phyloP scores from a whole-genome alignment of 768 basidiomycete genomes.

The Fibroporia radiculosa region DNA sequence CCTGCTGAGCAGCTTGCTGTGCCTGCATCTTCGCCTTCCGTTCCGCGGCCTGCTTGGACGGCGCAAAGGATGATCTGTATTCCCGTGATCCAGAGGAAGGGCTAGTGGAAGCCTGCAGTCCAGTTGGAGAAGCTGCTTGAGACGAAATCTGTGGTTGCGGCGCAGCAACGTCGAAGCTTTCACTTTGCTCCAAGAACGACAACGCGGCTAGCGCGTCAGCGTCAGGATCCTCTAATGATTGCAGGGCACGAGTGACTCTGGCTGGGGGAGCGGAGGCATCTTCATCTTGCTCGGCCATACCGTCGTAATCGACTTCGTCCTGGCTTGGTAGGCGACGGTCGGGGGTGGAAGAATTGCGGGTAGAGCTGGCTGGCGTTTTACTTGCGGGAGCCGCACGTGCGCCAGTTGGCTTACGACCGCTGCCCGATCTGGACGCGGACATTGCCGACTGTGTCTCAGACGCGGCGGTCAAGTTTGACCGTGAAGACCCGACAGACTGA shows the following conservation, averaged over 20 bases:
- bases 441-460: slow-evolving; percentile 1
- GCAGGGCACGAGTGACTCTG: slow-evolving; percentile 1
- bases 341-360: slow-evolving; percentile 11
- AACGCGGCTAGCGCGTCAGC: slow-evolving; percentile 74
- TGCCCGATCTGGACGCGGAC: slow-evolving; percentile 14
- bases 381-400: slow-evolving; percentile 63
- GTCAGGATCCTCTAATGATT: slow-evolving; percentile 34
- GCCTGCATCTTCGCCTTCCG: slow-evolving; percentile 80
- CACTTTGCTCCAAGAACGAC: slow-evolving; percentile 59
- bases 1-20: slow-evolving; percentile 74
- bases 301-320: slow-evolving; percentile 11
- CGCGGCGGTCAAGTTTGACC: slow-evolving; percentile 2
- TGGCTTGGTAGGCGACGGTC: slow-evolving; percentile 11
- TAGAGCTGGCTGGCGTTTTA: slow-evolving; percentile 14
- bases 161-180: slow-evolving; percentile 20
- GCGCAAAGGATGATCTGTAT: slow-evolving; percentile 83
- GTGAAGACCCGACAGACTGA: neutral
- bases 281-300: slow-evolving; percentile 6
- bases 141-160: slow-evolving; percentile 26
- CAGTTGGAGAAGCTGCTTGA: slow-evolving; percentile 20
- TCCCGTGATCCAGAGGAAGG: slow-evolving; percentile 18
- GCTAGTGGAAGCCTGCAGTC: slow-evolving; percentile 16
- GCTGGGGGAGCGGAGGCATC: slow-evolving; percentile 11
- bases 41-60: slow-evolving; percentile 76
- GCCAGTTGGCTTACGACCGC: slow-evolving; percentile 70